Conservation (phyloP, 2,329 filamentous ascomycete species). For the Diaporthe citriasiana region DNA sequence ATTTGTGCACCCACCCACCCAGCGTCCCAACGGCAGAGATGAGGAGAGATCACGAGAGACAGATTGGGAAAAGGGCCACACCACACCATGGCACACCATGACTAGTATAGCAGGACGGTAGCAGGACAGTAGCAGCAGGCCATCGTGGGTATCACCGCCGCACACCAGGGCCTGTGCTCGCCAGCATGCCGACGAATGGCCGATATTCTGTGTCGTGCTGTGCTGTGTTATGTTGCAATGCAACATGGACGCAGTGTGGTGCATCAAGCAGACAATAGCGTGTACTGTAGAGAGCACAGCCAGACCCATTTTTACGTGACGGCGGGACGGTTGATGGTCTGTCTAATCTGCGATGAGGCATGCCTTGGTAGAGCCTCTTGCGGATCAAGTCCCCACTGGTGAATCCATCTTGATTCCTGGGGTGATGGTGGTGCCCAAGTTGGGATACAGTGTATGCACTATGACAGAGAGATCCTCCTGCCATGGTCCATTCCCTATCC, state of each 20-base stretch:
- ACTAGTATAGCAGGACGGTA: background rate
- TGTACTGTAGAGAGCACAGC: background rate
- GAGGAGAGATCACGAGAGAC: slow-evolving; percentile 24
- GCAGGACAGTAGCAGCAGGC: slow-evolving; percentile 18
- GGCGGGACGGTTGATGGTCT: background rate
- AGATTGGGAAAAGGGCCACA: slow-evolving; percentile 27
- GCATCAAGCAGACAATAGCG: slow-evolving; percentile 4
- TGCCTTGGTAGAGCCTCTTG: background rate
- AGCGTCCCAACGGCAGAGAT: slow-evolving; percentile 25
- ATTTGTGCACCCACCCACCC: slow-evolving; percentile 26
- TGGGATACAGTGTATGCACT: slow-evolving; percentile 17
- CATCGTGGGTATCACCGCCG: slow-evolving; percentile 10
- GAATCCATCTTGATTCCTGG: slow-evolving; percentile 12
- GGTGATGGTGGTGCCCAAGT: slow-evolving; percentile 6
- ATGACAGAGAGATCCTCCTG: background rate
- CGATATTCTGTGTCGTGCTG: background rate
- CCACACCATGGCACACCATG: slow-evolving; percentile 18
- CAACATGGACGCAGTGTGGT: slow-evolving; percentile 9
- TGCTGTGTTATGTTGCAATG: slow-evolving; percentile 26
- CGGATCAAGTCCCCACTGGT: slow-evolving; percentile 5
- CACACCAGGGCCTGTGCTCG: slow-evolving; percentile 7
- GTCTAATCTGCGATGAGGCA: slow-evolving; percentile 8
- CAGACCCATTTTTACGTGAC: background rate
- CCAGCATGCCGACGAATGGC: slow-evolving; percentile 17
- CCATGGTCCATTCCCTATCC: slow-evolving; percentile 7